These are phyloP conservation scores for Pythium brachiatum DNA, from an alignment of 352 stramenopile species.

Conservation along the genomic window DNA sequence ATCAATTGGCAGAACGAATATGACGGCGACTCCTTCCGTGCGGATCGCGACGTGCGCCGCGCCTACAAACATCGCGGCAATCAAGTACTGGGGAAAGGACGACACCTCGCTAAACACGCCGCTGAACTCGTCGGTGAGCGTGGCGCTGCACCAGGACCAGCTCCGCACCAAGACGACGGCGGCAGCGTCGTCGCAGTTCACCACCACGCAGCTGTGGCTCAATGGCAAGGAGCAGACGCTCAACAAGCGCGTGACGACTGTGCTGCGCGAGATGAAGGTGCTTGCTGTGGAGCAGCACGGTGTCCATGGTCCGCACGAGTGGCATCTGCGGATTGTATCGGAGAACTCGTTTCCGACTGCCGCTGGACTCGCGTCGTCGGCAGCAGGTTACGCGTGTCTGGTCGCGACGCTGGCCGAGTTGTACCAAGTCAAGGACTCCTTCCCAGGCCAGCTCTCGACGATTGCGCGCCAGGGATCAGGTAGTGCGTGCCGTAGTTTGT, in stretches of 20 bases:
- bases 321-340: slow-evolving; percentile 91
- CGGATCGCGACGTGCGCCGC: slow-evolving; percentile 87
- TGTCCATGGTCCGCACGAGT: slow-evolving; percentile 14
- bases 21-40: slow-evolving; percentile 23
- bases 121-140: slow-evolving; percentile 95
- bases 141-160: slow-evolving; percentile 96
- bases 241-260: slow-evolving; percentile 79
- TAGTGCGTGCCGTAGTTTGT: slow-evolving; percentile 94
- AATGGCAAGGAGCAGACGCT: slow-evolving; percentile 90
- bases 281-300: slow-evolving; percentile 28
- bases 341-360: slow-evolving; percentile 99
- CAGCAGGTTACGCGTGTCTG: slow-evolving; percentile 95
- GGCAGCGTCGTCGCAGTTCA: slow-evolving; percentile 63
- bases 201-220: slow-evolving; percentile 93
- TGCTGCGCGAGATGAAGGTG: slow-evolving; percentile 66
- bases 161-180: slow-evolving; percentile 95
- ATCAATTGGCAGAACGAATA: background rate
- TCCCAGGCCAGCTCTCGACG: slow-evolving; percentile 85
- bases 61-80: slow-evolving; percentile 97
- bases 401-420: slow-evolving; percentile 90
- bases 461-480: slow-evolving; percentile 96
- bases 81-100: slow-evolving; percentile 99
- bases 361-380: slow-evolving; percentile 96
- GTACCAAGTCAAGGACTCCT: slow-evolving; percentile 86
- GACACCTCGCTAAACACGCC: slow-evolving; percentile 92